Evolutionary conservation across 2,329 filamentous ascomycete genomes (phyloP), one percentile per base, ranked within the genome.

Genomic region (Dichotomopilus funicola): DNA sequence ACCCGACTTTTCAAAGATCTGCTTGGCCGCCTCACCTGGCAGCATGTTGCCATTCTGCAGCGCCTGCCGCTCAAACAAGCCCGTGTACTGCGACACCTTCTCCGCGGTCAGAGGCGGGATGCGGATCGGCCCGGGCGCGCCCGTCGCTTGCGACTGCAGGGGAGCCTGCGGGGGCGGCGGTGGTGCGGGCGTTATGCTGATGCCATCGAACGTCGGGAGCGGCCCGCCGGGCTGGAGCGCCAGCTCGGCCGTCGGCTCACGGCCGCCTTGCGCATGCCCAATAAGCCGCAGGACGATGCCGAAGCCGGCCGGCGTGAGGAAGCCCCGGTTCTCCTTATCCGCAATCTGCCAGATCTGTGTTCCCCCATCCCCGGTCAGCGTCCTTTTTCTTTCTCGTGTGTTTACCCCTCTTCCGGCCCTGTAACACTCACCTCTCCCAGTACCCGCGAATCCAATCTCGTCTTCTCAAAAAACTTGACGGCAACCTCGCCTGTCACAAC

Each of bases 401-500:
- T 38, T 8, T 38, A 12, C 12, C 8, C 37, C 12, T 42, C 11
- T 9, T 12, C 13, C 12, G 12, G 11, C 13, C 13, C 5, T 11
- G 5, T 12, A 42, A n/a, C 43, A 77, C 83, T 64, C 74, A 92
- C 89, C 82, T 95, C 86, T 72, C 92, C 94, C 57, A 99, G 79
- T 49, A 94, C 80, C 59, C 89, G 85, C 53, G 91, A 89, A 59
- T 92, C 85, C 49, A 99, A 79, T 64, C 88, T 86, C 46, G 94
- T 97, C 78, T 94, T 94, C 73, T 97, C 91, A 69, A 99, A 99
- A 78, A 99, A 97, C 70, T 91, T 89, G 71, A 99, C 91, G 57
- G 94, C 94, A 59, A 95, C 82, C 73, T 99, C 94, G 72, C 94
- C 94, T 13, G 94, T 96, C 37, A 99, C 89, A 61, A 97, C 91